Evolutionary conservation across 257 asterid species (phyloP).

Genomic region (Osmanthus fragrans): DNA sequence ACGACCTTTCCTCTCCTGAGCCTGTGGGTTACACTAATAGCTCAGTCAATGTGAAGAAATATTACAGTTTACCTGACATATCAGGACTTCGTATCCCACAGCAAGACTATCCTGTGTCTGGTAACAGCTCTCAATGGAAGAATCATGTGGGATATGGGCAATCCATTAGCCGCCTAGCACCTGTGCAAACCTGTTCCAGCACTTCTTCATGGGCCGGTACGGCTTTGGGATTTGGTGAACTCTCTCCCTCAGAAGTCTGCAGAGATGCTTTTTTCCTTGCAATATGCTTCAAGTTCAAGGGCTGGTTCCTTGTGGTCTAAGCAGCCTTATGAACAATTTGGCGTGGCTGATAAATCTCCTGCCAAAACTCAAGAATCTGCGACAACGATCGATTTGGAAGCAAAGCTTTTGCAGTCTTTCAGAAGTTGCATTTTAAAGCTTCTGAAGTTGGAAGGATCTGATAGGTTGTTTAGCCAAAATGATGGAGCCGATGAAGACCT

Average conservation of each 20-base stretch:
- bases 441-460: constrained; percentile 91
- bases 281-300: constrained; percentile 46
- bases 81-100: constrained; percentile 70
- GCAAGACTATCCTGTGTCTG: constrained; percentile 42
- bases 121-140: constrained; percentile 47
- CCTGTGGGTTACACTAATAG: constrained; percentile 37
- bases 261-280: constrained; percentile 60
- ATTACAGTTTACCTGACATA: constrained; percentile 83
- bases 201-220: constrained; percentile 50
- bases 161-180: constrained; percentile 39
- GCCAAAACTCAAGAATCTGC: constrained; percentile 48
- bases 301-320: constrained; percentile 76
- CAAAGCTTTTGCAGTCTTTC: constrained; percentile 79
- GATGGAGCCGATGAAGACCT: constrained; percentile 97
- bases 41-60: constrained; percentile 64
- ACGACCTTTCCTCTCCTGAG: constrained; percentile 52
- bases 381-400: constrained; percentile 57
- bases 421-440: constrained; percentile 72
- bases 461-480: constrained; percentile 83
- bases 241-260: constrained; percentile 57
- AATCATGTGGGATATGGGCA: constrained; percentile 45
- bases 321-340: constrained; percentile 89
- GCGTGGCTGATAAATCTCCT: constrained; percentile 71
- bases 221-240: constrained; percentile 48
- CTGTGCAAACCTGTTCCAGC: constrained; percentile 40